These are phyloP conservation scores for Tulasnella sp. DNA, from an alignment of 768 basidiomycete species.

Conservation along the genomic window DNA sequence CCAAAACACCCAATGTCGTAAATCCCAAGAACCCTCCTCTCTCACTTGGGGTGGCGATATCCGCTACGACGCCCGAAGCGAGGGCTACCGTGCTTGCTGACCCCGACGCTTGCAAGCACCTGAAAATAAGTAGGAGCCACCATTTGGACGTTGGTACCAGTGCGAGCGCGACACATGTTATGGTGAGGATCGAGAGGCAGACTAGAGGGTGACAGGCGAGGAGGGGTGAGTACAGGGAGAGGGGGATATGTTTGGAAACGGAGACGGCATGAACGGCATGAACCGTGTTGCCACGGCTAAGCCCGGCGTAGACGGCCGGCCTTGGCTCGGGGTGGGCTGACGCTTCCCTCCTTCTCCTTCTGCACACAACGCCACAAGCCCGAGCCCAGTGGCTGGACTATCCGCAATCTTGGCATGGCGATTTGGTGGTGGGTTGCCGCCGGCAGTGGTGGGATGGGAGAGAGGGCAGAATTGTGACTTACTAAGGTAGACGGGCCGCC, in stretches of 20 bases:
- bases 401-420: neutral
- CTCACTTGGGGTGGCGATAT: conserved; percentile 69
- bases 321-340: neutral
- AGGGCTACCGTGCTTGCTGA: conserved; percentile 75
- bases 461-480: neutral
- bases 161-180: conserved; percentile 63
- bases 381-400: neutral
- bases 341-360: neutral
- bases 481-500: conserved; percentile 47
- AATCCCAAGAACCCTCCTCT: conserved; percentile 70
- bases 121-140: conserved; percentile 75
- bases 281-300: no score
- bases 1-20: neutral
- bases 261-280: no score
- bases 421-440: neutral
- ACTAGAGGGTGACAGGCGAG: conserved; percentile 33
- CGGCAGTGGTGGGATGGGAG: neutral
- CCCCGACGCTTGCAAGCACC: conserved; percentile 73
- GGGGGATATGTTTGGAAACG: no score
- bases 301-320: neutral
- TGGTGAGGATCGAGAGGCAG: conserved; percentile 58
- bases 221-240: neutral
- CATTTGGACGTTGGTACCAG: conserved; percentile 56
- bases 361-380: neutral
- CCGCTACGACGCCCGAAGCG: conserved; percentile 72